These are phyloP conservation scores for Mucor mucedo DNA, from an alignment of 371 early-diverging fungal genomes.

Conservation along the genomic window DNA sequence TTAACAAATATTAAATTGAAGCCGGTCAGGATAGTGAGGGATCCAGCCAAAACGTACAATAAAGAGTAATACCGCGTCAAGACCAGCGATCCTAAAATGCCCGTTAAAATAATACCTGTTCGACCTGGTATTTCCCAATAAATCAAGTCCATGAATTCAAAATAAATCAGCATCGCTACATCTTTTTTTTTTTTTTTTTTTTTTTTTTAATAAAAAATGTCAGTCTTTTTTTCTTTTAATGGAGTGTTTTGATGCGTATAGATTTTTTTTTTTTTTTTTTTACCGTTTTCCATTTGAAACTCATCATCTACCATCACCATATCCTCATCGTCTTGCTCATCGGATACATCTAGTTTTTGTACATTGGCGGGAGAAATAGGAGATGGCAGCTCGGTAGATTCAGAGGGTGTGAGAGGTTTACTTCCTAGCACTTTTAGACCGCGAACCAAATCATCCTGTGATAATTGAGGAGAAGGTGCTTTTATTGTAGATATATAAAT, in stretches of 20 bases:
- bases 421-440: conserved; percentile 3
- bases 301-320: background rate
- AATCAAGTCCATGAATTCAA: conserved; percentile 29
- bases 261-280: no score
- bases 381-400: background rate
- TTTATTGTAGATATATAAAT: background rate
- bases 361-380: conserved; percentile 6
- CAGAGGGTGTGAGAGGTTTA: background rate
- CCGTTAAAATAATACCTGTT: conserved; percentile 40
- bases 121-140: conserved; percentile 57
- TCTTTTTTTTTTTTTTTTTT: no score
- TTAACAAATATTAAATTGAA: conserved; percentile 59
- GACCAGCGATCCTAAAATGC: conserved; percentile 40
- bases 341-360: background rate
- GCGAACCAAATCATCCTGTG: conserved; percentile 18
- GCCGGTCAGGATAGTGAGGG: conserved; percentile 51
- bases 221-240: background rate
- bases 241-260: background rate
- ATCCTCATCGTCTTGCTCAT: background rate
- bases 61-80: conserved; percentile 57
- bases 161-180: conserved; percentile 10
- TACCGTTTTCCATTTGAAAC: conserved; percentile 1
- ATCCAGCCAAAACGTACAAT: conserved; percentile 48
- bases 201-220: background rate
- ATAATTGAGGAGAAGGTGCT: conserved; percentile 23